A percentile compares a stretch with the other conserved stretches of the same genome.
Evolutionary conservation across 2,329 filamentous ascomycete genomes (phyloP).

Genomic region (Ceratocystis cacaofunesta): DNA sequence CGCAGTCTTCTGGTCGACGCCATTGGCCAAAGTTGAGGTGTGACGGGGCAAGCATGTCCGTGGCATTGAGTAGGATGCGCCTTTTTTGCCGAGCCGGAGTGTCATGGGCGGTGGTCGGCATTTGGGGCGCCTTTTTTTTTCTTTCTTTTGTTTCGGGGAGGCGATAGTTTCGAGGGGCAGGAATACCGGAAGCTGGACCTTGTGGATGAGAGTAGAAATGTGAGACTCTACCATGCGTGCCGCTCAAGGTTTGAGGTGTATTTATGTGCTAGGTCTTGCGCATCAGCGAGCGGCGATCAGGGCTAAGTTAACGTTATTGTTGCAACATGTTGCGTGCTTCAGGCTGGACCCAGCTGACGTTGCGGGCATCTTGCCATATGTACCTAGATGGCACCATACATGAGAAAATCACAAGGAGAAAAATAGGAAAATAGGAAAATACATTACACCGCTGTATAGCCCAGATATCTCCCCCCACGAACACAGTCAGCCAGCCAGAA

Average conservation of each 20-base stretch:
- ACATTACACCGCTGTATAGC: too few species aligned
- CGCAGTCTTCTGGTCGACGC: slow-evolving; percentile 48
- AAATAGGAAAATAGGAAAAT: too few species aligned
- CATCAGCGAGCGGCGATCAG: background rate
- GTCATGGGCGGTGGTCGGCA: background rate
- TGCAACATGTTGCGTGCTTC: slow-evolving; percentile 7
- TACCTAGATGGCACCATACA: background rate
- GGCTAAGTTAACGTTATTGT: background rate
- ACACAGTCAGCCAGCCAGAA: background rate
- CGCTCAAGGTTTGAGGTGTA: background rate
- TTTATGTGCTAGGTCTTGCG: background rate
- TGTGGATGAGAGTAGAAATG: background rate
- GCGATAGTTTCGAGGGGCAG: background rate
- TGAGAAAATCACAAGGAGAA: background rate
- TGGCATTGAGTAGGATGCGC: slow-evolving; percentile 45
- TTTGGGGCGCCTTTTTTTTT: background rate
- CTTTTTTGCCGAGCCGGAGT: background rate
- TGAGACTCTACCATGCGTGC: background rate
- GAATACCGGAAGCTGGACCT: background rate
- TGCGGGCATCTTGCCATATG: background rate
- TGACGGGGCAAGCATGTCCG: slow-evolving; percentile 50
- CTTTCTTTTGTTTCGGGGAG: background rate
- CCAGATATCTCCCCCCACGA: background rate
- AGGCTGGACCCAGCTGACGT: background rate
- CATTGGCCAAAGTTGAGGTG: slow-evolving; percentile 52